phyloP scores from a whole-genome alignment of 2,329 filamentous ascomycete genomes.

The Apiospora arundinis region DNA sequence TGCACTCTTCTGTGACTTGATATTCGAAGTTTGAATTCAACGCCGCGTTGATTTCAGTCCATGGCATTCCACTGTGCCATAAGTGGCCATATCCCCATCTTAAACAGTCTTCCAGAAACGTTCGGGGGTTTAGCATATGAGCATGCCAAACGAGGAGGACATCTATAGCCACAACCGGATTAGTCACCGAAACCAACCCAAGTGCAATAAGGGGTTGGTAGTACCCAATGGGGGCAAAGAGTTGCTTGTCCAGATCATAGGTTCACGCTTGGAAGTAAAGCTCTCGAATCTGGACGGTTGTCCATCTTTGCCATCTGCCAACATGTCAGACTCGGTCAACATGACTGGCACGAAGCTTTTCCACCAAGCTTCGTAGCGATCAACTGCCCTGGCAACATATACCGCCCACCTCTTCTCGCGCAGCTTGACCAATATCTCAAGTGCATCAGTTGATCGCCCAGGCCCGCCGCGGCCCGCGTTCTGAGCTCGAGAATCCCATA shows the following conservation, averaged over 20 bases:
- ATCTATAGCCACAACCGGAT: constrained; percentile 51
- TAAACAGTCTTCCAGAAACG: constrained; percentile 74
- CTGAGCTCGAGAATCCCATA: constrained; percentile 53
- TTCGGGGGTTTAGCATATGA: constrained; percentile 75
- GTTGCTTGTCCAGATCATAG: constrained; percentile 43
- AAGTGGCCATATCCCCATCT: constrained; percentile 57
- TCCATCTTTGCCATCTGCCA: constrained; percentile 15
- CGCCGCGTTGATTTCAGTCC: constrained; percentile 58
- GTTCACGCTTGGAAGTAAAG: constrained; percentile 40
- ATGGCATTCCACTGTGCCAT: constrained; percentile 70
- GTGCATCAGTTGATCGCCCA: neutral
- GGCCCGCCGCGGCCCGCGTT: constrained; percentile 31
- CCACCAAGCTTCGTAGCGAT: constrained; percentile 72
- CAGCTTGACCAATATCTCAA: constrained; percentile 54
- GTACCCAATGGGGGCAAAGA: constrained; percentile 63
- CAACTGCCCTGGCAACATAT: constrained; percentile 68
- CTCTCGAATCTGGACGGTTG: constrained; percentile 30
- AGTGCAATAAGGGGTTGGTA: constrained; percentile 24
- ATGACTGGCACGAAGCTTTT: constrained; percentile 37
- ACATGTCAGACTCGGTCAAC: constrained; percentile 44
- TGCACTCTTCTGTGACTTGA: constrained; percentile 48
- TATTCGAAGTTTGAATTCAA: constrained; percentile 66
- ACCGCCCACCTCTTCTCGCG: constrained; percentile 74
- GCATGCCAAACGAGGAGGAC: constrained; percentile 79
- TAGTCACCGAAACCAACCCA: neutral